Evolutionary conservation across 1,284 basidiomycete species (phyloP), one percentile per base, ranked within the genome.

Genomic region (Trametes hirsuta): DNA sequence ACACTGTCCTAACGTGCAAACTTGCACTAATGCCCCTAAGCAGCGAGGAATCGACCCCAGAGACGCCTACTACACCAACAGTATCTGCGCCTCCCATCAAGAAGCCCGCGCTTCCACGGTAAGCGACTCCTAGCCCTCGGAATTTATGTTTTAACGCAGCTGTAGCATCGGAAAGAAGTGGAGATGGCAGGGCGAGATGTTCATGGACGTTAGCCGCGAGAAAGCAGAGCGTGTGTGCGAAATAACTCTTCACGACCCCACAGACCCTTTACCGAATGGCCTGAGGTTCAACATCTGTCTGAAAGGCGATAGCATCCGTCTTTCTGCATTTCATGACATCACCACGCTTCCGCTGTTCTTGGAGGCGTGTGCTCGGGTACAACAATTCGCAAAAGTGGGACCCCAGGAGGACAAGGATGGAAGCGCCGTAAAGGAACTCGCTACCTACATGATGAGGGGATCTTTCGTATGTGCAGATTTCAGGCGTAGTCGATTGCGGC

Each of bases 341-440:
- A 65, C 72, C 12, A 82, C 86, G 54, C 63, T 88, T 14, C 67
- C 72, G 34, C 54, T 77, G 4, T 72, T 90, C 21, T 68, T 85
- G 40, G 73, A 72, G 9, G 80, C 81, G 2, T 85, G 82, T 62
- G 76, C 77, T 39, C 75, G 73, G 9, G 72, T 79, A 10, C 77
- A 83, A 34, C 87, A 88, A 61, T 76, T 82, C 63, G 86, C 81
- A 9, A 76, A 69, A 53, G 63, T 83, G n/a, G 72, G 69, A 4
- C 75, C 80, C 47, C 65, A 80, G 12, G 75, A 74, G 14, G 70
- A 73, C 12, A 70, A 71, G 42, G 80, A 81, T 36, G 69, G 74
- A 18, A 77, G 79, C 47, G 63, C 74, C 0, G 72, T 89, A 49
- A 69, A 69, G 40, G 74, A 78, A 6, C 65, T 90, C 9, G 72